A percentile compares a stretch with the other conserved stretches of the same genome.
Evolutionary conservation across 2,329 filamentous ascomycete genomes (phyloP).

Genomic region (Cladosporium sphaerospermum): DNA sequence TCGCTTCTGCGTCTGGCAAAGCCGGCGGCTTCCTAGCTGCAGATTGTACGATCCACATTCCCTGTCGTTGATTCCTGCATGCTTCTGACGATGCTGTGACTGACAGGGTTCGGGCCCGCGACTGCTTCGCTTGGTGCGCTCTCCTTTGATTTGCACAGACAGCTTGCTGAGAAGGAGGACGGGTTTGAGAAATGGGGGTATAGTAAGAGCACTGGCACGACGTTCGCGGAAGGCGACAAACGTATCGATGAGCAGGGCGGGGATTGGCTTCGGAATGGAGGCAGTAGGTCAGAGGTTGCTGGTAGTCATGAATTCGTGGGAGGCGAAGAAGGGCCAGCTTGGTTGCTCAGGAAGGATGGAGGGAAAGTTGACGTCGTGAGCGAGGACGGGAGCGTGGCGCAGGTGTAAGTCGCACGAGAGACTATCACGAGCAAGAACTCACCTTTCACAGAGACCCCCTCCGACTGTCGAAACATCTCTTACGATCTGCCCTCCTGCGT

Average conservation of each 20-base stretch:
- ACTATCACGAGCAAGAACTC: not conserved
- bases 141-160: slow-evolving; percentile 62
- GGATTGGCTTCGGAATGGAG: slow-evolving; percentile 61
- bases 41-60: slow-evolving; percentile 49
- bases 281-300: slow-evolving; percentile 54
- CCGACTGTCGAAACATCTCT: slow-evolving; percentile 59
- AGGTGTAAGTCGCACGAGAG: slow-evolving; percentile 47
- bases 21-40: slow-evolving; percentile 68
- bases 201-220: slow-evolving; percentile 49
- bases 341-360: slow-evolving; percentile 52
- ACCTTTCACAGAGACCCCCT: slow-evolving; percentile 53
- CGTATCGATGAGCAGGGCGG: slow-evolving; percentile 44
- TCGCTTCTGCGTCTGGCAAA: slow-evolving; percentile 67
- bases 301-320: slow-evolving; percentile 27
- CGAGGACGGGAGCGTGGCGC: slow-evolving; percentile 54
- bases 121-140: slow-evolving; percentile 56
- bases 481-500: slow-evolving; percentile 49
- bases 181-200: slow-evolving; percentile 57
- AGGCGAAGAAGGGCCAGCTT: slow-evolving; percentile 43
- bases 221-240: slow-evolving; percentile 46
- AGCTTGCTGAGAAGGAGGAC: slow-evolving; percentile 54
- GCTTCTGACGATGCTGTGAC: too few species aligned
- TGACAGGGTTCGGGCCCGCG: slow-evolving; percentile 22
- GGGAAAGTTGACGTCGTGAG: slow-evolving; percentile 57
- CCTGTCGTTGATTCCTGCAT: too few species aligned